Evolutionary conservation across 2,329 filamentous ascomycete genomes (phyloP), one percentile per base, ranked within the genome.

Genomic region (Cadophora sp.): DNA sequence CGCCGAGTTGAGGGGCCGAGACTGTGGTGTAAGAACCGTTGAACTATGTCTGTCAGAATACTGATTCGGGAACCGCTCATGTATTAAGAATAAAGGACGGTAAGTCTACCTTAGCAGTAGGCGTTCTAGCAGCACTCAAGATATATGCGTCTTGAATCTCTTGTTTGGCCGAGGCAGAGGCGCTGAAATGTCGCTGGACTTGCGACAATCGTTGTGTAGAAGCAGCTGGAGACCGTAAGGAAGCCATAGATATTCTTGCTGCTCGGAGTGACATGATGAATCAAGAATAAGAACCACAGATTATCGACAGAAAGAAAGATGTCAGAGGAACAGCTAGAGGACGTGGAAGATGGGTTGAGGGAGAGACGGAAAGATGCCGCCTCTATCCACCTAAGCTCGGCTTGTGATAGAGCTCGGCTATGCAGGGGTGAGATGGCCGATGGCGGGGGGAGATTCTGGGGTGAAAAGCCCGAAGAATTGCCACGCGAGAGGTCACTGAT

Each of bases 111-210:
- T 96, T 97, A 73, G 90, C 92, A 22, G 93, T 97, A 1, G 96
- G 95, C 61, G 96, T 99, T 76, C 96, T 87, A 19, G 94, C 88
- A 12, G 92, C 96, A 77, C 93, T 94, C 71, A 99, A 81, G 74
- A 99, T 98, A 81, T 98, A 99, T 59, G 92, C 95, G 80, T 97
- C 94, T 77, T 92, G 90, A 64, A 97, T 87, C 78, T 97, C 91
- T 80, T 90, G 83, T 70, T 79, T 79, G 29, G 77, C 76, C 24
- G 80, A 76, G 62, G 82, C 77, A 65, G 85, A 82, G 58, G 82
- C 81, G 75, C 82, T 84, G 78, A 90, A 87, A 68, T 84, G 81
- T 66, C 85, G 78, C 59, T 81, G 81, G 63, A 83, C 74, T 73
- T 83, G 83, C 24, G 80, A 77, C 55, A 85, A 77, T 73, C 84